Evolutionary conservation across 2,329 filamentous ascomycete genomes (phyloP).

Genomic region (Elsinoe necatrix): DNA sequence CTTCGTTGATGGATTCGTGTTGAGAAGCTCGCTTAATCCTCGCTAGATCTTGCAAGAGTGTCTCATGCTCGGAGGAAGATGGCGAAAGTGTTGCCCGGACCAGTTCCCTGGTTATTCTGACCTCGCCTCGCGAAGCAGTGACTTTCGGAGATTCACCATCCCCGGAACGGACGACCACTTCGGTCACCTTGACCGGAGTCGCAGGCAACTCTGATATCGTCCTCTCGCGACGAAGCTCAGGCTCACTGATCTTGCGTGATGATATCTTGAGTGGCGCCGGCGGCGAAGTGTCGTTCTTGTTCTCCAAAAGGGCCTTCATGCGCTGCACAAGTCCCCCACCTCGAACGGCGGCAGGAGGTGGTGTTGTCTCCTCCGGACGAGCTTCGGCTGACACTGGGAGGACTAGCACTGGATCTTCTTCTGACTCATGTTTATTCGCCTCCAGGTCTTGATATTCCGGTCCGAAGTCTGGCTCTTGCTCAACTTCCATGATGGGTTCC

Average conservation of each 20-base stretch:
- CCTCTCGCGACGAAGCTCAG: background rate
- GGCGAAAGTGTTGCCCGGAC: constrained; percentile 29
- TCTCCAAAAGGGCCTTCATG: constrained; percentile 38
- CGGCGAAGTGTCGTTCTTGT: constrained; percentile 20
- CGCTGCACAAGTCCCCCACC: constrained; percentile 34
- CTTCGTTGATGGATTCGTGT: background rate
- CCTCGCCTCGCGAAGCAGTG: constrained; percentile 7
- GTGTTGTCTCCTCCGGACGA: background rate
- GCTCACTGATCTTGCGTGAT: constrained; percentile 10
- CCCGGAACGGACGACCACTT: constrained; percentile 12
- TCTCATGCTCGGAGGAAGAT: constrained; percentile 21
- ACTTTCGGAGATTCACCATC: background rate
- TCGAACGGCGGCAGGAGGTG: constrained; percentile 25
- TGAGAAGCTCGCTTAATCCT: constrained; percentile 12
- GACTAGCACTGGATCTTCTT: background rate
- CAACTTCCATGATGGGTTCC: background rate
- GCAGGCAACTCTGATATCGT: constrained; percentile 25
- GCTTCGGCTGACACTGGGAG: background rate
- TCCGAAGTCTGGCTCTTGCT: background rate
- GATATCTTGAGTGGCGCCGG: background rate
- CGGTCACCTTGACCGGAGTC: constrained; percentile 27
- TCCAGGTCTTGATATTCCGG: constrained; percentile 24
- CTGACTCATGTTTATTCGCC: constrained; percentile 27
- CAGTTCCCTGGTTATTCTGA: constrained; percentile 30
- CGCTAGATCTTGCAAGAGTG: constrained; percentile 14